phyloP scores from a whole-genome alignment of 257 asterid species.

The Solanum dulcamara region DNA sequence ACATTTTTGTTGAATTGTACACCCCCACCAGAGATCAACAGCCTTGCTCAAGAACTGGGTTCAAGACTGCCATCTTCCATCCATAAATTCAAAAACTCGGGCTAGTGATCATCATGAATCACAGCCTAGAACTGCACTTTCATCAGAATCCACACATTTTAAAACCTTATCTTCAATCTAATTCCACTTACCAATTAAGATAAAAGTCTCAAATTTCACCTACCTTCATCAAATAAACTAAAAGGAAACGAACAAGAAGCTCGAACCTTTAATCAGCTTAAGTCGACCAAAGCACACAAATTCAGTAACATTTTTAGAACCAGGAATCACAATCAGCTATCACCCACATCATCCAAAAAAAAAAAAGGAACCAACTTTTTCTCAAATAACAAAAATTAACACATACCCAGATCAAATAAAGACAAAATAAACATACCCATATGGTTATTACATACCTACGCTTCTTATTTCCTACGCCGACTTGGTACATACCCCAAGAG shows the following conservation, averaged over 20 bases:
- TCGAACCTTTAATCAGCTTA: neutral
- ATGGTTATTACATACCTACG: conserved; percentile 42
- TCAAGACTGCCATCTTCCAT: neutral
- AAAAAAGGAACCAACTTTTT: neutral
- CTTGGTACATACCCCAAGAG: conserved; percentile 95
- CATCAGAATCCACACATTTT: neutral
- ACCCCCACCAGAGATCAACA: neutral
- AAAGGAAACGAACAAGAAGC: neutral
- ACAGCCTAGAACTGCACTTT: neutral
- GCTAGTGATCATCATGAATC: neutral
- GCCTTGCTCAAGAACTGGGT: neutral
- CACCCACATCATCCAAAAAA: neutral
- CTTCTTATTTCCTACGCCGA: conserved; percentile 90
- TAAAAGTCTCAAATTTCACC: neutral
- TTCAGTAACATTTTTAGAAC: neutral
- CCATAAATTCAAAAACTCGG: neutral
- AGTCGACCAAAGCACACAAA: neutral
- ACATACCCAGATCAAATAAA: neutral
- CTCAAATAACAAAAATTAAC: neutral
- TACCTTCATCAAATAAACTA: neutral
- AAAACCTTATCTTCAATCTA: neutral
- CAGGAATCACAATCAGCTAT: neutral
- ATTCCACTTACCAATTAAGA: neutral
- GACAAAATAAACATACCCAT: neutral
- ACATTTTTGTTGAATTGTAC: neutral